Evolutionary conservation across 148 eudicot species (phyloP).

Genomic region (Rhododendron mucronatum): DNA sequence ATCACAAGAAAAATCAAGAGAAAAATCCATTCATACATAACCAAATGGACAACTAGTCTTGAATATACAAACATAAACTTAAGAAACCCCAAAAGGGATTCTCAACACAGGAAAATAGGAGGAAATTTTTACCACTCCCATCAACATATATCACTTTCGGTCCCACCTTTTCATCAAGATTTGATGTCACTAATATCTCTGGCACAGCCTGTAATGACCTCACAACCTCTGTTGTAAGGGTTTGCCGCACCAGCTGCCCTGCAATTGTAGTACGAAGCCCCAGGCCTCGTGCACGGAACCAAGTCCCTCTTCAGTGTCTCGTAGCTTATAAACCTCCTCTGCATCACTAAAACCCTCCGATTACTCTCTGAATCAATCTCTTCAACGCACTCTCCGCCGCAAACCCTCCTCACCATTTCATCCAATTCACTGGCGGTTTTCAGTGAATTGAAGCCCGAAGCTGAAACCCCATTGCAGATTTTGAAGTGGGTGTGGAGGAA

Average conservation of each 20-base stretch:
- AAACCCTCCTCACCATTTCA: constrained; percentile 34
- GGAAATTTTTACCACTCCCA: neutral
- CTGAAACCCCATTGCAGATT: constrained; percentile 43
- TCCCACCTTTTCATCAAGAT: constrained; percentile 11
- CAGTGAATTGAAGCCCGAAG: constrained; percentile 27
- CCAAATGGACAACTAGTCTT: neutral
- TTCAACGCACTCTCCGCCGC: constrained; percentile 35
- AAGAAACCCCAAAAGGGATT: neutral
- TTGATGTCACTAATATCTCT: constrained; percentile 32
- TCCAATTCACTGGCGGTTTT: constrained; percentile 27
- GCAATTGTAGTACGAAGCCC: constrained; percentile 89
- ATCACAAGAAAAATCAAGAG: neutral
- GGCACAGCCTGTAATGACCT: constrained; percentile 79
- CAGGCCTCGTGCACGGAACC: constrained; percentile 78
- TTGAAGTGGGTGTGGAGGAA: constrained; percentile 40
- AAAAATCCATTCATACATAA: neutral
- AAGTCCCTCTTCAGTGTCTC: constrained; percentile 72
- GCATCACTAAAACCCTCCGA: constrained; percentile 50
- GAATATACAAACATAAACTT: neutral
- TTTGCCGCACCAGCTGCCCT: constrained; percentile 55
- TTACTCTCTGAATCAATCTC: constrained; percentile 52
- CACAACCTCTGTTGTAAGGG: constrained; percentile 73
- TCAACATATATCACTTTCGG: neutral
- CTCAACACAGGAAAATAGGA: neutral
- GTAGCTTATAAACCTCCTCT: constrained; percentile 70